Evolutionary conservation across 116 monocot genomes (phyloP), one percentile per base, ranked within the genome.

Genomic region (Iris pallida): DNA sequence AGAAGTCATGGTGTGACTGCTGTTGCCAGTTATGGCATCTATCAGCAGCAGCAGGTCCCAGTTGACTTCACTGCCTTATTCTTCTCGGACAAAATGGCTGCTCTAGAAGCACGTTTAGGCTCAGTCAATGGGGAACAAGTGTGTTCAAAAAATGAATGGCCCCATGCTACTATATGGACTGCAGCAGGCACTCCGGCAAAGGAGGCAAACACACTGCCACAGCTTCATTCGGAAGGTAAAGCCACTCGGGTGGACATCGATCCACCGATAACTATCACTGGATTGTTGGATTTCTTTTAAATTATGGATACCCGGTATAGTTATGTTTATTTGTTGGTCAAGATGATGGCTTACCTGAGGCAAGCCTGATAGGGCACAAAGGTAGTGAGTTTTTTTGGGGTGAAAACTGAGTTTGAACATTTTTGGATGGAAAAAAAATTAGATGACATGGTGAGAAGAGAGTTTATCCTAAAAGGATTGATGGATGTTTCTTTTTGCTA

Each of bases 161-260:
- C 98, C 4, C 98, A 99, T 79, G 68, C 78, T 7, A 99, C 90
- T 6, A 55, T 99, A 13, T 93, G 93, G 98, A 93, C 90, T 6
- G 90, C 73, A 14, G 61, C 64, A 12, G 93, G 86, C 41, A 65
- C 60, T 59, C 40, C 84, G 9, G 57, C 93, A 2, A 88, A 86
- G 66, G 93, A 99, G 63, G 88, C 98, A 12, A 93, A 88, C 53
- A 55, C 72, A 7, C 51, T 99, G 64, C 90, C 88, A 7, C 69
- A 74, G 16, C 71, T 99, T 41, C 76, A 81, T 30, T 58, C 75
- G 4, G 76, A 90, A 81, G 98, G 93, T n/a, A 82, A 79, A 59
- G 98, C 90, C 5, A 80, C 67, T 3, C 73, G 88, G 45, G 43
- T 99, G 16, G 84, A 72, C 1, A 84, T 99, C 12, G 55, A 76